phyloP scores from a whole-genome alignment of 345 rosid species.

The Rhizophora apiculata region DNA sequence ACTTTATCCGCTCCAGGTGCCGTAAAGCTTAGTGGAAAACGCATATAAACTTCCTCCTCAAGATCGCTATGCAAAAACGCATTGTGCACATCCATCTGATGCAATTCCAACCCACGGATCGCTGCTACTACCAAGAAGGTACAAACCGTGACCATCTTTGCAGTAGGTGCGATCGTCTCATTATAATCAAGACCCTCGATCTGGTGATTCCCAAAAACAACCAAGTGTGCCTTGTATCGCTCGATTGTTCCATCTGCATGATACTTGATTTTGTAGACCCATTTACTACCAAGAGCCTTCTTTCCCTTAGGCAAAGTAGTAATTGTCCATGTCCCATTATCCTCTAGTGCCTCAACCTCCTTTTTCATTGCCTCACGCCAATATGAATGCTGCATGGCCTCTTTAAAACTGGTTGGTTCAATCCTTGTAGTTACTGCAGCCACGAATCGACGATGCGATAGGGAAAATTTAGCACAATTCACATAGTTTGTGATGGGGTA shows the following conservation, averaged over 20 bases:
- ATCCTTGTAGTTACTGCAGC: background rate
- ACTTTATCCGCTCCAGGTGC: background rate
- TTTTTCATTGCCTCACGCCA: too few relatives aligned
- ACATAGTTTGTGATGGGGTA: too few relatives aligned
- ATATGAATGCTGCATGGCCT: background rate
- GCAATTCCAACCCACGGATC: background rate
- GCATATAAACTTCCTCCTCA: too few relatives aligned
- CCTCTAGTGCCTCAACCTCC: too few relatives aligned
- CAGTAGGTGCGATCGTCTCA: background rate
- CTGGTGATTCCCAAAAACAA: background rate
- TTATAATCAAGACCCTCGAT: background rate
- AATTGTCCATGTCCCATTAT: too few relatives aligned
- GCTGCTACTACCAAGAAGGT: background rate
- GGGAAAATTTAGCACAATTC: background rate
- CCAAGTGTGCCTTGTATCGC: background rate
- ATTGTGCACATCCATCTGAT: background rate
- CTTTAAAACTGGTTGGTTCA: background rate
- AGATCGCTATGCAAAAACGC: background rate
- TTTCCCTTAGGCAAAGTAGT: too few relatives aligned
- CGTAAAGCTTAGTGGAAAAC: background rate
- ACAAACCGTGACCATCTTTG: background rate
- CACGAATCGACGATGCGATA: background rate
- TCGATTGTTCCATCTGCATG: background rate
- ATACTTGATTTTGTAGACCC: background rate
- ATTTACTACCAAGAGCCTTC: too few relatives aligned